A percentile compares a stretch with the other conserved stretches of the same genome.
Conservation (phyloP, 345 rosid species). For the Carallia pectinifolia region DNA sequence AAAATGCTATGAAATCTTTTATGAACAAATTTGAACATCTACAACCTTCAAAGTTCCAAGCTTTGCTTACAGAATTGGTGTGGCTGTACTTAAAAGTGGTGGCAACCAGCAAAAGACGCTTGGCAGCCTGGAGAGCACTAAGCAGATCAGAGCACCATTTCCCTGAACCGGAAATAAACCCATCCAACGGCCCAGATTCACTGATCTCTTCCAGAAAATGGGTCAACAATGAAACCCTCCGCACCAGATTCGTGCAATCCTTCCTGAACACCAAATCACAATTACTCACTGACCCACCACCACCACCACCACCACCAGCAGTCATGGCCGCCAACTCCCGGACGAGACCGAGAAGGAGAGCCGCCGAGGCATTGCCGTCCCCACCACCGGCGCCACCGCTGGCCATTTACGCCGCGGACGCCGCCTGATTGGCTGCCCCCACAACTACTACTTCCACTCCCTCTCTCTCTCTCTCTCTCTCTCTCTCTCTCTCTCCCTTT, state of each 20-base stretch:
- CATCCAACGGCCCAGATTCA: slow-evolving; percentile 17
- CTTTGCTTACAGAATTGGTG: slow-evolving; percentile 53
- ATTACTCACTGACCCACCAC: slow-evolving; percentile 5
- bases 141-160: slow-evolving; percentile 70
- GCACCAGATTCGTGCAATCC: slow-evolving; percentile 77
- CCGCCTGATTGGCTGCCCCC: not conserved
- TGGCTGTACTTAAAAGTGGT: slow-evolving; percentile 27
- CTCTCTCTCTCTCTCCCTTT: not conserved
- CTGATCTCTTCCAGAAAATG: slow-evolving; percentile 80
- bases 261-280: slow-evolving; percentile 43
- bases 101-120: slow-evolving; percentile 53
- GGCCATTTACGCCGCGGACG: not conserved
- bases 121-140: slow-evolving; percentile 53
- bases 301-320: slow-evolving; percentile 12
- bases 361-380: not conserved
- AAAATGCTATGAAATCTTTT: too few relatives aligned
- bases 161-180: slow-evolving; percentile 19
- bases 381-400: not conserved
- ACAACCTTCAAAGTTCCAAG: too few relatives aligned
- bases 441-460: not conserved
- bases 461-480: not conserved
- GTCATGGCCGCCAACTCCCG: slow-evolving; percentile 14
- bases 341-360: slow-evolving; percentile 22
- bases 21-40: too few relatives aligned
- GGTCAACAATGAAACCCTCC: slow-evolving; percentile 64